Evolutionary conservation across 805 yeast species (phyloP), one percentile per base, ranked within the genome.

Genomic region (Zygotorulaspora florentina): DNA sequence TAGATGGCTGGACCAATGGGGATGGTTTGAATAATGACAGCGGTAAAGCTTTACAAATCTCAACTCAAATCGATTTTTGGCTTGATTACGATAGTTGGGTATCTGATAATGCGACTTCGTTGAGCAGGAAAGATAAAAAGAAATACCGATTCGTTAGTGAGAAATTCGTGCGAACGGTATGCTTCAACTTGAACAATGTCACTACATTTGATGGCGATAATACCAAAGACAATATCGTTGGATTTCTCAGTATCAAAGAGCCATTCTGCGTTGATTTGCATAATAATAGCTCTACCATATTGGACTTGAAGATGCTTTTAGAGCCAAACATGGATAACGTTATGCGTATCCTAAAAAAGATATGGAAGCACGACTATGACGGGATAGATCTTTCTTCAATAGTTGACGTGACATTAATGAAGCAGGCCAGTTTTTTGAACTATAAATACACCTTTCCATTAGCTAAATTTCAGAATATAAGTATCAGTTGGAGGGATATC

Each of bases 1-100:
- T 62, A 8, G 64, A 62, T 33, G 68, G 67, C 1, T 64, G 68
- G 68, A 47, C 46, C 7, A 37, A 52, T 13, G 50, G 56, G 35
- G 37, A 38, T 25, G 43, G 42, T 2, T 36, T 55, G 26, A 48
- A 56, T 37, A 48, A 54, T 28, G 59, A 58, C n/a, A 43, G 36
- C 3, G 62, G 64, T 3, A 54, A 55, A 34, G 42, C 29, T 13
- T 17, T 57, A 43, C 61, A 58, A 46, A 31, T 57, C 6, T 33
- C 61, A 16, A 40, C 50, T 12, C 38, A 29, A 18, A 16, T 48
- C n/a, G 35, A 49, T 28, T 30, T 51, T 27, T 46, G 53, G 28
- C 34, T 59, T 3, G 51, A 60, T 40, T 60, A 57, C 34, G 57
- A 56, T 27, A 34, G 40, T 16, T 50, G 59, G 51, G 23, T 39